A percentile compares a stretch with the other conserved stretches of the same genome.
These are phyloP conservation scores for Picea glauca DNA, from an alignment of 75 land plant species.

Conservation along the genomic window DNA sequence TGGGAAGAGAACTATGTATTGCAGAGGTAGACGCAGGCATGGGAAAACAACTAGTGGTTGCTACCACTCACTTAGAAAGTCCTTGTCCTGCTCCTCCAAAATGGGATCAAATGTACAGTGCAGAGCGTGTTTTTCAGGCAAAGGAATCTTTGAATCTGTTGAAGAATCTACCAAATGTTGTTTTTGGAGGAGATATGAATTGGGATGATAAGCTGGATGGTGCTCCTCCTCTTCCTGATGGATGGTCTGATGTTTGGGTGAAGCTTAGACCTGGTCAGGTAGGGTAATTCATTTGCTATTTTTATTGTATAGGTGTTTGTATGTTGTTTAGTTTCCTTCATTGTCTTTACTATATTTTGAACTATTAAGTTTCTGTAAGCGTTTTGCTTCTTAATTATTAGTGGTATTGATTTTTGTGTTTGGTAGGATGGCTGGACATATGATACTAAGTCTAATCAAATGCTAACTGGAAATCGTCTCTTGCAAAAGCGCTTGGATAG, in stretches of 20 bases:
- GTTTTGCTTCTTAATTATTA: not conserved
- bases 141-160: slow-evolving; percentile 61
- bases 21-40: slow-evolving; percentile 43
- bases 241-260: slow-evolving; percentile 89
- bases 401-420: not conserved
- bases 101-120: slow-evolving; percentile 93
- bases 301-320: not conserved
- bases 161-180: slow-evolving; percentile 52
- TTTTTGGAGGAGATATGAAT: slow-evolving; percentile 96
- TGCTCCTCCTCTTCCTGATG: slow-evolving; percentile 66
- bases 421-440: slow-evolving; percentile 78
- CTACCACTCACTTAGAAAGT: slow-evolving; percentile 89
- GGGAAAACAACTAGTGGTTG: slow-evolving; percentile 45
- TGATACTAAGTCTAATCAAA: slow-evolving; percentile 81
- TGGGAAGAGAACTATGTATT: slow-evolving; percentile 88
- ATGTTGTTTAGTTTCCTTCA: not conserved
- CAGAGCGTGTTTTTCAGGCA: slow-evolving; percentile 86
- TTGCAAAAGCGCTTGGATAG: slow-evolving; percentile 85
- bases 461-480: slow-evolving; percentile 69
- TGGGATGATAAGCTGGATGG: slow-evolving; percentile 96
- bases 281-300: not conserved
- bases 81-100: slow-evolving; percentile 93
- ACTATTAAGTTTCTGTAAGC: not conserved
- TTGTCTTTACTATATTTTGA: not conserved
- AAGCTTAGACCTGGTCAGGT: slow-evolving; percentile 62